Evolutionary conservation across 2,329 filamentous ascomycete genomes (phyloP).

Genomic region (Cordyceps javanica): DNA sequence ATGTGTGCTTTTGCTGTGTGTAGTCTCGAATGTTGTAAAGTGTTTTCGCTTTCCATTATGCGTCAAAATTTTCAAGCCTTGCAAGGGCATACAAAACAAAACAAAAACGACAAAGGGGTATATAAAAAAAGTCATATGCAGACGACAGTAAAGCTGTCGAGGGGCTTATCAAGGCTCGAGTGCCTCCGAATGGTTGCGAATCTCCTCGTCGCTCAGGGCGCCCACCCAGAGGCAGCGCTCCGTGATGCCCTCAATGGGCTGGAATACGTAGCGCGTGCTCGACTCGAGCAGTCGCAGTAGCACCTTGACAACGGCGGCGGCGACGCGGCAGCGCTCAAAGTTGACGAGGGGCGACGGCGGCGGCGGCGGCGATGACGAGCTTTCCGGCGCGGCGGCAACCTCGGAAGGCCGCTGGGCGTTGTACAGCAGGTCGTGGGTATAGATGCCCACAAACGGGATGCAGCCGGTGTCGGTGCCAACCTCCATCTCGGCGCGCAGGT

Average conservation of each 20-base stretch:
- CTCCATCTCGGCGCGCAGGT: constrained; percentile 75
- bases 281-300: constrained; percentile 72
- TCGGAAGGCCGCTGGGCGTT: constrained; percentile 74
- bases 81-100: no score
- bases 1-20: no score
- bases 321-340: constrained; percentile 74
- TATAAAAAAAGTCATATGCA: background rate
- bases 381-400: constrained; percentile 59
- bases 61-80: no score
- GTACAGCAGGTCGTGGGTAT: constrained; percentile 77
- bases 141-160: no score
- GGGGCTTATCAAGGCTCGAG: constrained; percentile 32
- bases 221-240: constrained; percentile 83
- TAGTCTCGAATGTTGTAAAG: no score
- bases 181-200: constrained; percentile 47
- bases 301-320: constrained; percentile 73
- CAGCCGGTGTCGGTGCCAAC: constrained; percentile 60
- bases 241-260: constrained; percentile 68
- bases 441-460: constrained; percentile 78
- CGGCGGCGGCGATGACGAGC: constrained; percentile 46
- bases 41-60: no score
- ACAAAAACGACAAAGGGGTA: no score
- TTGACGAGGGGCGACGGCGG: constrained; percentile 61
- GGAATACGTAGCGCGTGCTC: constrained; percentile 67
- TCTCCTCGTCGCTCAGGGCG: constrained; percentile 69